Evolutionary conservation across 345 rosid genomes (phyloP).

Genomic region (Eucalyptus urophylla): DNA sequence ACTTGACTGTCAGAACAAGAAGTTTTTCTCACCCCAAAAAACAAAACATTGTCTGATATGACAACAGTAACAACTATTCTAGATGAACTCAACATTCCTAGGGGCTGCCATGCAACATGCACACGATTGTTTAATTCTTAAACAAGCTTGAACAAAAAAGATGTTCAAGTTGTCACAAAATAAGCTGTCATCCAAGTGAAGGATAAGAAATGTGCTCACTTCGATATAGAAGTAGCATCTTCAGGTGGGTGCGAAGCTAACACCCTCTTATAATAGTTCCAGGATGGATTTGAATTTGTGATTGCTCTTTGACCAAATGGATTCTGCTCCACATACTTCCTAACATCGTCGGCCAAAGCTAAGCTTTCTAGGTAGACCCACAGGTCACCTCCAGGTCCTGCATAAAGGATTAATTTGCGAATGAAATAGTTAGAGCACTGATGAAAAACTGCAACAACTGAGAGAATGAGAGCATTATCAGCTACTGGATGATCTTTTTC

Average conservation of each 20-base stretch:
- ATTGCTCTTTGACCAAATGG: slow-evolving; percentile 75
- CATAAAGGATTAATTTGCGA: background rate
- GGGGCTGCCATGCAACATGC: background rate
- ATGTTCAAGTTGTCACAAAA: background rate
- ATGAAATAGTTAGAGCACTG: background rate
- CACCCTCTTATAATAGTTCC: slow-evolving; percentile 46
- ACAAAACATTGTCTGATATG: background rate
- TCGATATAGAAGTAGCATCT: background rate
- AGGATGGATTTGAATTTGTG: slow-evolving; percentile 33
- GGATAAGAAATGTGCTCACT: background rate
- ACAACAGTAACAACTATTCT: background rate
- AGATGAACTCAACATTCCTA: background rate
- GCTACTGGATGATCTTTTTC: background rate
- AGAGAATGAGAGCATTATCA: background rate
- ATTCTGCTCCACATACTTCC: slow-evolving; percentile 43
- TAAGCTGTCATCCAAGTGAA: background rate
- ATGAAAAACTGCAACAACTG: background rate
- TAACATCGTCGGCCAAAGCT: slow-evolving; percentile 46
- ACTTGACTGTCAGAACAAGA: background rate
- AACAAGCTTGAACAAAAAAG: background rate
- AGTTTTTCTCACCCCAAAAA: background rate
- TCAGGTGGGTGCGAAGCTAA: background rate
- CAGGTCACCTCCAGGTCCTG: slow-evolving; percentile 80
- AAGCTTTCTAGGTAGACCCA: slow-evolving; percentile 53
- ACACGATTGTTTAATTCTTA: background rate